These are phyloP conservation scores for Lizanozyma gosingica DNA, from an alignment of 1,139 yeast genomes.

Conservation along the genomic window DNA sequence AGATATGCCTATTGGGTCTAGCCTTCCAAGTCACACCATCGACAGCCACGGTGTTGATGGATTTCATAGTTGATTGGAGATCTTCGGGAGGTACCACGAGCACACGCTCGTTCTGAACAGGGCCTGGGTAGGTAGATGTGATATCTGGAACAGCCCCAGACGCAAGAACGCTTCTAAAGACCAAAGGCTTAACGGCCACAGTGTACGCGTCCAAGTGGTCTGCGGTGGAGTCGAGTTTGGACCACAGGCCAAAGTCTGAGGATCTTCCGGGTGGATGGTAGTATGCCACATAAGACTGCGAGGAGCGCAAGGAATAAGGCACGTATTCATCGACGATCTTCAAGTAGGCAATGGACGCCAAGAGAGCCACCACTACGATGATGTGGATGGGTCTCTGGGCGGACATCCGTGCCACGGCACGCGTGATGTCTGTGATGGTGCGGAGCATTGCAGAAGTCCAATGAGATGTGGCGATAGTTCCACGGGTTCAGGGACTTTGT, in stretches of 20 bases:
- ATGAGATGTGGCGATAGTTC: no score
- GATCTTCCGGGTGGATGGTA: slow-evolving; percentile 38
- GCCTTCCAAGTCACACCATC: slow-evolving; percentile 54
- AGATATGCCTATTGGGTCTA: slow-evolving; percentile 55
- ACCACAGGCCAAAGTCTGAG: slow-evolving; percentile 36
- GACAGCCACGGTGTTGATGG: slow-evolving; percentile 21
- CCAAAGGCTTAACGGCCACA: not conserved
- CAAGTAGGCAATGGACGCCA: slow-evolving; percentile 77
- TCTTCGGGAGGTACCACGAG: slow-evolving; percentile 33
- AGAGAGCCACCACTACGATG: slow-evolving; percentile 60
- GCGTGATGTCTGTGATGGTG: slow-evolving; percentile 23
- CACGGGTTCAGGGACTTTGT: no score
- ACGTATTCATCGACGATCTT: slow-evolving; percentile 76
- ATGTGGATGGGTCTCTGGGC: slow-evolving; percentile 89
- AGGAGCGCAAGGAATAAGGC: slow-evolving; percentile 21
- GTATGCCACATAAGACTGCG: slow-evolving; percentile 20
- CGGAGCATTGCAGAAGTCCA: slow-evolving; percentile 14
- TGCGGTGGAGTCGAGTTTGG: slow-evolving; percentile 23
- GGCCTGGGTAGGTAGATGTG: slow-evolving; percentile 23
- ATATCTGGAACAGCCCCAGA: slow-evolving; percentile 21
- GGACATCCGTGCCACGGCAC: slow-evolving; percentile 50
- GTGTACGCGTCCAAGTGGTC: slow-evolving; percentile 1
- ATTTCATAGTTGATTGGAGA: slow-evolving; percentile 23
- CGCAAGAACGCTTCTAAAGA: slow-evolving; percentile 3
- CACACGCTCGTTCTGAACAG: slow-evolving; percentile 27